Evolutionary conservation across 352 stramenopile species (phyloP).

Genomic region (Phytopythium aichiense): DNA sequence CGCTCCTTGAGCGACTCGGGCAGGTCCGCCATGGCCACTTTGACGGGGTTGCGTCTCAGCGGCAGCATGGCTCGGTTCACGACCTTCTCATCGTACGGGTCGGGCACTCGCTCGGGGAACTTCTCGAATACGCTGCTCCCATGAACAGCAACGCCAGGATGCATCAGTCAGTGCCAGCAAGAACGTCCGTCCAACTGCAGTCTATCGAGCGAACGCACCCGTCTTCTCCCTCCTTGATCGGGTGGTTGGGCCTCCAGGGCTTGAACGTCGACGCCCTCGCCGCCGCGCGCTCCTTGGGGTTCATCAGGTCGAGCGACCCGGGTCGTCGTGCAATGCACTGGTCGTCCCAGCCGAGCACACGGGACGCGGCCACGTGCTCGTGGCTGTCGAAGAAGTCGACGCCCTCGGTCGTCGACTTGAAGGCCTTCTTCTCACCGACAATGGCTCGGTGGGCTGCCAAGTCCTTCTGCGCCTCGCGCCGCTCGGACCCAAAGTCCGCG

Average conservation of each 20-base stretch:
- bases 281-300: conserved; percentile 61
- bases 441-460: conserved; percentile 39
- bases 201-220: conserved; percentile 21
- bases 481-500: conserved; percentile 64
- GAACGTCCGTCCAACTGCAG: neutral
- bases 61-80: conserved; percentile 75
- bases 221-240: conserved; percentile 55
- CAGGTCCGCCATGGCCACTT: conserved; percentile 56
- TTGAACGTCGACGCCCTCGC: conserved; percentile 53
- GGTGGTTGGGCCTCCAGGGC: conserved; percentile 64
- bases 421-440: conserved; percentile 65
- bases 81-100: conserved; percentile 71
- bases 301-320: conserved; percentile 60
- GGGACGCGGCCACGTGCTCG: conserved; percentile 60
- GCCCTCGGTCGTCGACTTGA: conserved; percentile 61
- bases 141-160: neutral
- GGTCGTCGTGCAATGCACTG: conserved; percentile 53
- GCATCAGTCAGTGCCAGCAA: neutral
- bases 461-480: conserved; percentile 21
- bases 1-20: conserved; percentile 56
- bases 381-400: conserved; percentile 75
- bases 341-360: conserved; percentile 65
- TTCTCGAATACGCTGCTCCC: conserved; percentile 50
- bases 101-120: conserved; percentile 56
- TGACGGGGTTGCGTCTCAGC: conserved; percentile 61